phyloP scores from a whole-genome alignment of 805 yeast genomes.

The Wickerhamiella sergipiensis region DNA sequence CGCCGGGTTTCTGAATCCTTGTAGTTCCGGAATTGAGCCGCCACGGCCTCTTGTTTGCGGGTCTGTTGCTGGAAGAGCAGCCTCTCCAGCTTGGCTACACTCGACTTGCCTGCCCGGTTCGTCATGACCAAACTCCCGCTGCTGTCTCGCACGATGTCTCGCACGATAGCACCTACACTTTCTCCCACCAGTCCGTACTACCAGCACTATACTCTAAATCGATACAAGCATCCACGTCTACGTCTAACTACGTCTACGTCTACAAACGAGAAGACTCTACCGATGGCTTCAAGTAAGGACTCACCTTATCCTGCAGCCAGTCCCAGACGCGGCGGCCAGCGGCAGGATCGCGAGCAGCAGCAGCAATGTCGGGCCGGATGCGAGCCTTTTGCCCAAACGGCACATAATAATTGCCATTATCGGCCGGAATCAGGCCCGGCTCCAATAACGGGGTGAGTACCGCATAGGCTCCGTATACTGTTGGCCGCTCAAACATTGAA shows the following conservation, averaged over 20 bases:
- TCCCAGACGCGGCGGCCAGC: constrained; percentile 27
- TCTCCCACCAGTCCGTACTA: no score
- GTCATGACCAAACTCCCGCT: no score
- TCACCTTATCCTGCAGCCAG: constrained; percentile 15
- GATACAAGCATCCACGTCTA: no score
- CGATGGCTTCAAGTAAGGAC: neutral
- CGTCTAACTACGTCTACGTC: no score
- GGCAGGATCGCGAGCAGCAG: constrained; percentile 15
- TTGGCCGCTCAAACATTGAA: constrained; percentile 13
- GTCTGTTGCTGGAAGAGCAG: neutral
- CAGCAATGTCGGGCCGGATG: constrained; percentile 27
- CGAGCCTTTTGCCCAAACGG: constrained; percentile 32
- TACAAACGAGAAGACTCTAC: no score
- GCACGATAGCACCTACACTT: no score
- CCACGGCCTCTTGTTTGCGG: neutral
- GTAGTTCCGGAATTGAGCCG: neutral
- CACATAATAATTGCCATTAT: constrained; percentile 28
- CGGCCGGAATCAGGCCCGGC: constrained; percentile 23
- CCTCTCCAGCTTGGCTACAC: neutral
- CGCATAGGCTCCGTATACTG: constrained; percentile 33
- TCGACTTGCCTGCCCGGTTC: neutral
- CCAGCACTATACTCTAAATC: no score
- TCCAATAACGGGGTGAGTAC: constrained; percentile 30
- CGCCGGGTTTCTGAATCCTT: neutral
- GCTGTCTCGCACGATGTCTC: no score